A percentile compares a stretch with the other conserved stretches of the same genome.
Conservation (phyloP, 2,329 filamentous ascomycete species). For the Sporothrix sp. region DNA sequence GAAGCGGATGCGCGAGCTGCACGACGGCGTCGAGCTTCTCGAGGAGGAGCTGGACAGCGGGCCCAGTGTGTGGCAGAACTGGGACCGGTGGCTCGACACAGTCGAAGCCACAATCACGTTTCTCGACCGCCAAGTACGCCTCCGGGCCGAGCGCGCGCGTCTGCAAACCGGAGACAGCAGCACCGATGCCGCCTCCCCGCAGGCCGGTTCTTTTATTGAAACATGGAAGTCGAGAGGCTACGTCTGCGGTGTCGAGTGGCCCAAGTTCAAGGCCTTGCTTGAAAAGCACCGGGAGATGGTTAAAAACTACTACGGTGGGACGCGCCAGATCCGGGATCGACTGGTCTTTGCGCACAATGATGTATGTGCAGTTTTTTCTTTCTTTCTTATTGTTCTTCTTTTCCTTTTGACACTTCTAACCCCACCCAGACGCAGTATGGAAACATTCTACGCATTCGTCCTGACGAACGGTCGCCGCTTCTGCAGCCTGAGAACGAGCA, state of each 20-base stretch:
- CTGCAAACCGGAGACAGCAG: conserved; percentile 21
- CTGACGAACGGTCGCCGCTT: conserved; percentile 70
- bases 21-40: conserved; percentile 83
- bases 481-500: conserved; percentile 85
- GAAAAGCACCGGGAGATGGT: conserved; percentile 70
- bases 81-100: conserved; percentile 79
- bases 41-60: conserved; percentile 67
- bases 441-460: conserved; percentile 72
- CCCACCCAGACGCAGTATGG: conserved; percentile 86
- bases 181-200: neutral
- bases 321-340: conserved; percentile 55
- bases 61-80: conserved; percentile 80
- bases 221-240: conserved; percentile 62
- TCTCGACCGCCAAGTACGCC: conserved; percentile 49
- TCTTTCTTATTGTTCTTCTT: neutral
- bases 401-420: neutral
- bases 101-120: conserved; percentile 50
- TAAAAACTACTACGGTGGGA: conserved; percentile 59
- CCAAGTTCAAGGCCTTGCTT: conserved; percentile 62
- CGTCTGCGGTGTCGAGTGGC: conserved; percentile 79
- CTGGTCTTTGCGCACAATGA: conserved; percentile 97
- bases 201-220: conserved; percentile 21
- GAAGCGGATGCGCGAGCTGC: conserved; percentile 93
- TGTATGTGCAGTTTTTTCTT: conserved; percentile 41
- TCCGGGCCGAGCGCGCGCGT: conserved; percentile 12